Percentiles rank a stretch among this genome's conserved stretches.
Conservation (phyloP, 73 alveolate species). For the Urostyla sp. region DNA sequence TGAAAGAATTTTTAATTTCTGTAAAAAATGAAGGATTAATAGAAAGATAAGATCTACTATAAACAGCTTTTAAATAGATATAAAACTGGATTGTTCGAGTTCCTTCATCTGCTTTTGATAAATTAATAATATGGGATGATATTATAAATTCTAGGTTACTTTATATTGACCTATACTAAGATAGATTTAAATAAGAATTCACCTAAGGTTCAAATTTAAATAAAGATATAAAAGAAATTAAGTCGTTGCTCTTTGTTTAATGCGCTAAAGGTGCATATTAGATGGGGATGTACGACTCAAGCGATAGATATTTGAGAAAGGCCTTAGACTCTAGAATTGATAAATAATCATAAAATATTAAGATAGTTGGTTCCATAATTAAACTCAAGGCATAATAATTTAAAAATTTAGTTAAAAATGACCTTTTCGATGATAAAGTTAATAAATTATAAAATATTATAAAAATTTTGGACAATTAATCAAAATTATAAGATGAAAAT, state of each 20-base stretch:
- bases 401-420: constrained; percentile 25
- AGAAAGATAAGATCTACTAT: constrained; percentile 64
- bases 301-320: constrained; percentile 60
- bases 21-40: constrained; percentile 74
- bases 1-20: constrained; percentile 80
- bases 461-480: constrained; percentile 18
- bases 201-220: neutral
- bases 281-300: constrained; percentile 65
- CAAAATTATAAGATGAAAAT: constrained; percentile 5
- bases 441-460: constrained; percentile 28
- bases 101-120: constrained; percentile 87
- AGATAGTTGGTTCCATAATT: constrained; percentile 54
- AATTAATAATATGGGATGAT: constrained; percentile 88
- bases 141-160: constrained; percentile 83
- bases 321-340: constrained; percentile 56
- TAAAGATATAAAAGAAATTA: constrained; percentile 57
- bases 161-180: constrained; percentile 64
- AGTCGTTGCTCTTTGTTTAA: constrained; percentile 60
- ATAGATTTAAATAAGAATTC: constrained; percentile 6
- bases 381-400: constrained; percentile 55
- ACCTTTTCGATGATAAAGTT: neutral
- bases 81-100: constrained; percentile 80
- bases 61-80: constrained; percentile 62
- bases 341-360: constrained; percentile 12
- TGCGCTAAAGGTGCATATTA: constrained; percentile 72